Evolutionary conservation across 192 early-diverging fungal species (phyloP), one percentile per base, ranked within the genome.

Genomic region (Umbelopsis vinacea): DNA sequence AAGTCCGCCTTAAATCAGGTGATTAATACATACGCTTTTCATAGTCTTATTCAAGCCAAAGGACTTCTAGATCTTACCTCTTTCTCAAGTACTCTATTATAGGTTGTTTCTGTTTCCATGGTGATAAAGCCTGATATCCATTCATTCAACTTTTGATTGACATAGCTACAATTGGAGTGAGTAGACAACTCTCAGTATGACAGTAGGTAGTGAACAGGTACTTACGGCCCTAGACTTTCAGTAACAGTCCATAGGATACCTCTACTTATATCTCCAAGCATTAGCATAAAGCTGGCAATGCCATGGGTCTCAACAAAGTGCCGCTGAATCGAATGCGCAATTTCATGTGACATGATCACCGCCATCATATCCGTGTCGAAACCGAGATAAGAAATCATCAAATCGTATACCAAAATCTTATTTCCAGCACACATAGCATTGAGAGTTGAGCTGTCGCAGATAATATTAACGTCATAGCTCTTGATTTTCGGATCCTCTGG

Each of bases 221-320:
- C 70, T 67, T 57, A 76, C 63, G 79, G 79, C n/a, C 79, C 79
- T 29, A 81, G 43, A 11, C 73, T 53, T 29, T 81, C 79, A 8
- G 79, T 77, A 0, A 81, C 43, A n/a, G 74, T 70, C 79, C 79
- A 81, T 53, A 81, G 68, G 5, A 81, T 54, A 43, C 79, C 76
- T 17, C 79, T 72, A 22, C 66, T 72, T 23, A 81, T 85, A 76
- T 84, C 85, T 26, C 79, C 79, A 10, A 88, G 53, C 71, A 85
- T 83, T 3, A 81, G 67, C 74, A 83, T 76, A 4, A 88, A 73
- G 0, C 83, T 83, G 26, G 78, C 82, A 40, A 84, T 81, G 29
- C 86, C 87, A 67, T 86, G 81, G 17, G 80, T 76, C 66, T 88
- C 87, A 52, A 82, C 82, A 68, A 83, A 83, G 73, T 88, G 87